These are phyloP conservation scores for Melampsora larici-populina DNA, from an alignment of 1,284 basidiomycete species.

Conservation along the genomic window DNA sequence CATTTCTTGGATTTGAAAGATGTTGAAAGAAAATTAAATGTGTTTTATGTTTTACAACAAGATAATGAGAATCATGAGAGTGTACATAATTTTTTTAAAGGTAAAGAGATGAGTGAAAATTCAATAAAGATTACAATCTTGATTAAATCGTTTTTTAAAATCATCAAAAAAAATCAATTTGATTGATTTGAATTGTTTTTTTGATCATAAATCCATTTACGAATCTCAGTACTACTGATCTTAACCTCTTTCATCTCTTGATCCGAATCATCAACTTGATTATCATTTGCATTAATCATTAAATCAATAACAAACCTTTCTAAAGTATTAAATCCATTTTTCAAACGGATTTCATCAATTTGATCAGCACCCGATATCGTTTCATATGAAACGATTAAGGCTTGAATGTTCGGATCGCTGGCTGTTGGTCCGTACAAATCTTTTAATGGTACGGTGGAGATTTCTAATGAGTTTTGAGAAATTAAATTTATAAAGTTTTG, in stretches of 20 bases:
- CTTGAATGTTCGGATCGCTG: slow-evolving; percentile 76
- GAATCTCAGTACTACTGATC: slow-evolving; percentile 27
- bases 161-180: neutral
- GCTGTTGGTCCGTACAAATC: slow-evolving; percentile 86
- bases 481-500: slow-evolving; percentile 58
- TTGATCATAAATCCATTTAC: slow-evolving; percentile 10
- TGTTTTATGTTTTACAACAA: too few relatives aligned
- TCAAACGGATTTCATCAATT: slow-evolving; percentile 59
- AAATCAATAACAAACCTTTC: slow-evolving; percentile 45
- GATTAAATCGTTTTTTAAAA: too few relatives aligned
- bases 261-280: neutral
- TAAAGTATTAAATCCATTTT: slow-evolving; percentile 29
- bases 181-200: neutral
- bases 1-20: neutral
- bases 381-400: slow-evolving; percentile 79
- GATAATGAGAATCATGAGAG: too few relatives aligned
- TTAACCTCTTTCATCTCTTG: neutral
- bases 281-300: neutral
- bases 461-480: slow-evolving; percentile 12
- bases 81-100: too few relatives aligned
- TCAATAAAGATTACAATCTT: too few relatives aligned
- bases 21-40: neutral
- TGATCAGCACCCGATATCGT: slow-evolving; percentile 70
- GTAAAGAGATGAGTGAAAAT: too few relatives aligned
- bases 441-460: slow-evolving; percentile 39